Evolutionary conservation across 2,329 filamentous ascomycete species (phyloP), one percentile per base, ranked within the genome.

Genomic region (Fusarium torulosum): DNA sequence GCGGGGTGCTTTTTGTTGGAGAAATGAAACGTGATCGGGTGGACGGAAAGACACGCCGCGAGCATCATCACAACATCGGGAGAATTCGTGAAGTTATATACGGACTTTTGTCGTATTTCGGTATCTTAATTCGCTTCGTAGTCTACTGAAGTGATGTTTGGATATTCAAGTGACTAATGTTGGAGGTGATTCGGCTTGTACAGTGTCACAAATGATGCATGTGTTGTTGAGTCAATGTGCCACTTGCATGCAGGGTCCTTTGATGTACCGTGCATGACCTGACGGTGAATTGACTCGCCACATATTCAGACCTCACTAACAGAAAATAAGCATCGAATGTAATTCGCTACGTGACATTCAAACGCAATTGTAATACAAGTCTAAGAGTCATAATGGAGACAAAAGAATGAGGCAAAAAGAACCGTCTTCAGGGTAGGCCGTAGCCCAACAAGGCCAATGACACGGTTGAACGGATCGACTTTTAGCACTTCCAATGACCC

Each of bases 11-110:
- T 59, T 15, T 10, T 42, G 29, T 43, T 54, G 19, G 33, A 27
- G 40, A 44, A 59, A 33, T 59, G 64, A 67, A 67, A 67, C 65
- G 64, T 67, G 65, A 68, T 66, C 65, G 65, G 65, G 27, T 51
- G 29, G 50, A 42, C 65, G 65, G 64, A 35, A 66, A 29, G 29
- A 27, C 44, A 35, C 42, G 54, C 64, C 65, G 65, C 25, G 17
- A 42, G 33, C 51, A 54, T 35, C 35, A 44, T 33, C 27, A 42
- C 17, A 65, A 47, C 40, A 52, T 56, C 65, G 64, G 64, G 54
- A 37, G 19, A 55, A 53, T 43, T 65, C 64, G 54, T 68, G 29
- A 66, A 56, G 29, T 6, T 54, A 40, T 15, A 41, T 17, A 47
- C 65, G 65, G 59, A 66, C 42, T 52, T 66, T 53, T 52, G 25